These are phyloP conservation scores for Alternaria infectoria DNA, from an alignment of 2,329 filamentous ascomycete species.

Conservation along the genomic window DNA sequence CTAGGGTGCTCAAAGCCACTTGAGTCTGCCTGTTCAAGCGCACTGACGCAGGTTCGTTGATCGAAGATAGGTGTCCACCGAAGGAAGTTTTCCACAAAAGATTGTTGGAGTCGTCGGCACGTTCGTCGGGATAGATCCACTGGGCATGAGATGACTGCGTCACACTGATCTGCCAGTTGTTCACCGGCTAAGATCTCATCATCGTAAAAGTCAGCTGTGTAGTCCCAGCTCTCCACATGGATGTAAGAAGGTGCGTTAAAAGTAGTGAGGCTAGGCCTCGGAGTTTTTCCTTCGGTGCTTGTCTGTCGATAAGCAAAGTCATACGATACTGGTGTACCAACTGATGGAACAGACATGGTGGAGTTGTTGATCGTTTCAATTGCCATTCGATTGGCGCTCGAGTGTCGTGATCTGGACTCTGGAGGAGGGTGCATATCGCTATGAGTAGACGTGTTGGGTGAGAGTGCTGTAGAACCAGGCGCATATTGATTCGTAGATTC, in stretches of 20 bases:
- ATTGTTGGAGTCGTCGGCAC: slow-evolving; percentile 31
- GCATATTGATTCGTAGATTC: slow-evolving; percentile 26
- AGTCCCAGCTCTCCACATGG: slow-evolving; percentile 36
- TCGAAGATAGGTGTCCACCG: slow-evolving; percentile 38
- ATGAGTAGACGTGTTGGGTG: slow-evolving; percentile 21
- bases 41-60: slow-evolving; percentile 24
- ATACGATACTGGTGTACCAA: slow-evolving; percentile 21
- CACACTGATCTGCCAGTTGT: slow-evolving; percentile 30
- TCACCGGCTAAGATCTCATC: slow-evolving; percentile 35
- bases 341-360: slow-evolving; percentile 15
- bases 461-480: slow-evolving; percentile 20
- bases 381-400: slow-evolving; percentile 22
- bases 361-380: slow-evolving; percentile 19
- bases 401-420: slow-evolving; percentile 17
- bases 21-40: slow-evolving; percentile 21
- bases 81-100: slow-evolving; percentile 36
- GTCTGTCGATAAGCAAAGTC: slow-evolving; percentile 38
- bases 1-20: slow-evolving; percentile 14
- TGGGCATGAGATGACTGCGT: slow-evolving; percentile 15
- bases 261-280: slow-evolving; percentile 30
- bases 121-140: slow-evolving; percentile 27
- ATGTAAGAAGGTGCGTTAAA: slow-evolving; percentile 32
- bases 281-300: slow-evolving; percentile 29
- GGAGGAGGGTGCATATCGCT: slow-evolving; percentile 17
- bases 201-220: slow-evolving; percentile 37